Conservation (phyloP, 2,329 filamentous ascomycete species). For the Acrocalymma vagum region DNA sequence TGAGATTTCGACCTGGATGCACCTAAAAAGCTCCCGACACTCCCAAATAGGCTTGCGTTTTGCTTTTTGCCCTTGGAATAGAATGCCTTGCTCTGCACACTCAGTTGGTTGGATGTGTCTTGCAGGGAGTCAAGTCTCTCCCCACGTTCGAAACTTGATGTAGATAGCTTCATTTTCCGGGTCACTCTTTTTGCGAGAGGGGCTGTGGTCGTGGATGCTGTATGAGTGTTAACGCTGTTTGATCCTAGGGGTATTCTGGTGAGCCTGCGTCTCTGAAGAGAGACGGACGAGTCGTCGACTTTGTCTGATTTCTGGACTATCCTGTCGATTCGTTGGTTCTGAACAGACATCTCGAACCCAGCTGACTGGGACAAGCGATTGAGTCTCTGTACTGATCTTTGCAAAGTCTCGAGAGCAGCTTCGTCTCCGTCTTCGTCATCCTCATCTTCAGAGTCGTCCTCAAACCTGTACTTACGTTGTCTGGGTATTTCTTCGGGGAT, state of each 20-base stretch:
- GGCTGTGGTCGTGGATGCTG: constrained; percentile 5
- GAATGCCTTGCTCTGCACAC: constrained; percentile 1
- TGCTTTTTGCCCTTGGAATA: neutral
- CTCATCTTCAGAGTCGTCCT: constrained; percentile 1
- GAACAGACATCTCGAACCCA: too few species aligned
- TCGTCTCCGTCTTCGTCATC: constrained; percentile 1
- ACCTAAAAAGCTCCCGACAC: neutral
- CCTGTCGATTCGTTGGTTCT: neutral
- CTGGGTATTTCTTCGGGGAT: neutral
- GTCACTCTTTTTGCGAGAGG: too few species aligned
- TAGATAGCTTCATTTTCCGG: too few species aligned
- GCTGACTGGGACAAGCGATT: too few species aligned
- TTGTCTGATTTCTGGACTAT: neutral
- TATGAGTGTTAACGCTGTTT: too few species aligned
- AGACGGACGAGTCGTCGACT: too few species aligned
- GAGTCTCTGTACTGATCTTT: too few species aligned
- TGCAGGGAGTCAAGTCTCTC: too few species aligned
- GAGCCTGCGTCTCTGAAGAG: too few species aligned
- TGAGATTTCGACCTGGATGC: neutral
- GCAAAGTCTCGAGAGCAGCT: too few species aligned
- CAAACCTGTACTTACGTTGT: neutral
- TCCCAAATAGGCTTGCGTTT: neutral
- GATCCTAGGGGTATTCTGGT: too few species aligned
- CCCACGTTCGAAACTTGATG: too few species aligned
- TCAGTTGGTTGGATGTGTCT: neutral